Evolutionary conservation across 192 early-diverging fungal genomes (phyloP).

Genomic region (Coemansia sp.): DNA sequence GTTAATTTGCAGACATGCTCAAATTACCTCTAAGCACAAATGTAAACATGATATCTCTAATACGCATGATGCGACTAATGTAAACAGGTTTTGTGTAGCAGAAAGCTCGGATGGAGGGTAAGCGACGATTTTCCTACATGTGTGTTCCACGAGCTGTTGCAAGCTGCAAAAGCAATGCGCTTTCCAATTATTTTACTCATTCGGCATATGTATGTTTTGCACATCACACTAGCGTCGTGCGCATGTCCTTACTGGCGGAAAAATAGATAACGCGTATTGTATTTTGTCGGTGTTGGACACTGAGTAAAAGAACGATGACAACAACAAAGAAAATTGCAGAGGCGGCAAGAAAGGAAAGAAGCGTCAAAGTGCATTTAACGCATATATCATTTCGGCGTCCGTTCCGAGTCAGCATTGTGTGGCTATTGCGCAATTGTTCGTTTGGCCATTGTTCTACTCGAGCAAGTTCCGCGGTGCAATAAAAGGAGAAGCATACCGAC

Average conservation of each 20-base stretch:
- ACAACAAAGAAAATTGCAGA: not conserved
- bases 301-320: not conserved
- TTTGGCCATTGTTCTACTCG: not conserved
- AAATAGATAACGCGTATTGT: no score
- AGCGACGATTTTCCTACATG: no score
- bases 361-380: not conserved
- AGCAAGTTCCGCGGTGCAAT: not conserved
- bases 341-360: not conserved
- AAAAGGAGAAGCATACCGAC: not conserved
- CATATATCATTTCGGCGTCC: constrained; percentile 24
- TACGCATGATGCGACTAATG: not conserved
- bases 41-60: not conserved
- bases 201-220: not conserved
- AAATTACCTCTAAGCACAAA: not conserved
- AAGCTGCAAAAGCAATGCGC: not conserved
- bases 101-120: no score
- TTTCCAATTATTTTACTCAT: constrained; percentile 1
- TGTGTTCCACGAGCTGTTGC: not conserved
- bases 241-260: not conserved
- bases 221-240: not conserved
- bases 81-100: not conserved
- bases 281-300: no score
- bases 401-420: constrained; percentile 8
- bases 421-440: not conserved
- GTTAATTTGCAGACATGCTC: constrained; percentile 1